Evolutionary conservation across 352 stramenopile species (phyloP), one percentile per base, ranked within the genome.

Genomic region (Globisporangium irregulare): DNA sequence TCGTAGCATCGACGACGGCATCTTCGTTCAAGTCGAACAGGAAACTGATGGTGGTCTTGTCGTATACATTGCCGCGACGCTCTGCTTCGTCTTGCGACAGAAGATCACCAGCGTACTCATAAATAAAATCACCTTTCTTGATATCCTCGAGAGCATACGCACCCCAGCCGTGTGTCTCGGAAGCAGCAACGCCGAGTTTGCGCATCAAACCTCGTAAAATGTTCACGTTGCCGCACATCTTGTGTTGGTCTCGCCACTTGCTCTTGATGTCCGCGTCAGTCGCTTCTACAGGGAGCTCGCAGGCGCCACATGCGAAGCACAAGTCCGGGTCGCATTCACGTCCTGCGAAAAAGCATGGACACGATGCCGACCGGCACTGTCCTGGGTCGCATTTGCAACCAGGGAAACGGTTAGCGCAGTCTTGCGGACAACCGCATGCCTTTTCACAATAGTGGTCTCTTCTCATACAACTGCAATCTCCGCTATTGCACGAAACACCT

Each of bases 11-110:
- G 54, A 99, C 83, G 55, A 97, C 89, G 7, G 79, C 86, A 67
- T 98, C 95, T 61, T 94, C 90, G 50, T 90, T 98, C 67, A 98
- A 66, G 76, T 98, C 94, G 71, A 99, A 99, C 14, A 99, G 73
- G 71, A 98, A 99, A 57, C 85, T 94, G 48, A 95, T 82, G 22
- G 93, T 93, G 20, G 81, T 82, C 72, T 90, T 91, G 70, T 98
- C 92, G 76, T 98, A 97, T 10, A 97, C 79, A 59, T 91, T 93
- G 36, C 93, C 93, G 63, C 87, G 84, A 9, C 87, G 84, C 59
- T 95, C 87, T 10, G 87, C 87, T 71, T 95, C 87, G 62, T 95
- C 86, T 68, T 98, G 92, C 43, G 91, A 92, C 4, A 98, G 80
- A 55, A 97, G 67, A 56, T 98, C 97, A 2, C 97, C 97, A 38